Evolutionary conservation across 1,284 basidiomycete species (phyloP).

Genomic region (Rhodotorula glutinis): DNA sequence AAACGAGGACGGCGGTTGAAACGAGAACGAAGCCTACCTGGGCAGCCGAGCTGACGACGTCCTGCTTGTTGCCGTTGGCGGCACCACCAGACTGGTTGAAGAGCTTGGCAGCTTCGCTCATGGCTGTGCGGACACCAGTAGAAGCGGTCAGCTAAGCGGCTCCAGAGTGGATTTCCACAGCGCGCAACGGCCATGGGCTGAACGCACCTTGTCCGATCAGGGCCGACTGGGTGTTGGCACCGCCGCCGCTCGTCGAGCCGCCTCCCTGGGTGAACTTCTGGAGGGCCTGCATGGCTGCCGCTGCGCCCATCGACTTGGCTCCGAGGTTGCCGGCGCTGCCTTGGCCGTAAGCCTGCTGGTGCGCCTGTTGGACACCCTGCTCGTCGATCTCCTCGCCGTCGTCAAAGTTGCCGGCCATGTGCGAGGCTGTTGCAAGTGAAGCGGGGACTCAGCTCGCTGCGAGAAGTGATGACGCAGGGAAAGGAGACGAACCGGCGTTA

Average conservation of each 20-base stretch:
- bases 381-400: constrained; percentile 40
- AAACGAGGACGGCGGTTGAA: not conserved
- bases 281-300: constrained; percentile 39
- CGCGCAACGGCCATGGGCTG: no score
- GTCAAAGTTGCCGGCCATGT: constrained; percentile 15
- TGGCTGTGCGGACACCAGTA: constrained; percentile 19
- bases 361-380: constrained; percentile 33
- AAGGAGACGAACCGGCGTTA: constrained; percentile 7
- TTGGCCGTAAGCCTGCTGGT: constrained; percentile 39
- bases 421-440: constrained; percentile 15
- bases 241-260: constrained; percentile 5
- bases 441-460: not conserved
- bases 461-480: no score
- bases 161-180: no score
- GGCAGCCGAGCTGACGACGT: constrained; percentile 47
- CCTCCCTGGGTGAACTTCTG: constrained; percentile 33
- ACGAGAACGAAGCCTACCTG: not conserved
- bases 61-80: constrained; percentile 45
- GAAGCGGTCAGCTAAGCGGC: no score
- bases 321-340: constrained; percentile 30
- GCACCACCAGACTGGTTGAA: constrained; percentile 47
- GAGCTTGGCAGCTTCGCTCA: constrained; percentile 43
- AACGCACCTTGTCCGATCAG: constrained; percentile 27
- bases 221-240: constrained; percentile 28
- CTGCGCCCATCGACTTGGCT: constrained; percentile 31